Evolutionary conservation across 2,329 filamentous ascomycete genomes (phyloP).

Genomic region (Laburnicola sp.): DNA sequence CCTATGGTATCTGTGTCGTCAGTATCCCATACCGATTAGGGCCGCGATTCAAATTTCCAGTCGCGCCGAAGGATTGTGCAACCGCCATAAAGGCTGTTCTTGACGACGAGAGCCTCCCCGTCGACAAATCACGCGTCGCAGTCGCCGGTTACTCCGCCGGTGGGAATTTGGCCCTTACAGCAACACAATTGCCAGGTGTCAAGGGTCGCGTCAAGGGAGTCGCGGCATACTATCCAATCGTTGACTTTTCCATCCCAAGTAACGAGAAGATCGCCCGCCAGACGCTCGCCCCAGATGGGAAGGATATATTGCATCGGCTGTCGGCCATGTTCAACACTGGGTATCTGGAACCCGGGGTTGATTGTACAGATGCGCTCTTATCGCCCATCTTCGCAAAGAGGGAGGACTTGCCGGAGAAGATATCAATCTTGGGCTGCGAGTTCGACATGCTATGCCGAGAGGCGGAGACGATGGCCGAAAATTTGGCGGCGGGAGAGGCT

Average conservation of each 20-base stretch:
- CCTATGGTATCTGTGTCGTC: slow-evolving; percentile 50
- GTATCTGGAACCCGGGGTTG: slow-evolving; percentile 26
- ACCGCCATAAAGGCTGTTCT: slow-evolving; percentile 50
- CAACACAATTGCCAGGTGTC: slow-evolving; percentile 47
- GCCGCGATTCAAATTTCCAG: slow-evolving; percentile 52
- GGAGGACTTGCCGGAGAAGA: slow-evolving; percentile 45
- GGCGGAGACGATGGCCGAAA: slow-evolving; percentile 37
- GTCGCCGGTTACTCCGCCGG: slow-evolving; percentile 58
- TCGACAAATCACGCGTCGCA: slow-evolving; percentile 49
- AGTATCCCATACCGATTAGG: slow-evolving; percentile 56
- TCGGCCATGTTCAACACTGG: slow-evolving; percentile 3
- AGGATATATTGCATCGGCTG: slow-evolving; percentile 9
- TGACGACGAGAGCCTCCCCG: slow-evolving; percentile 50
- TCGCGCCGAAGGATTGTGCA: slow-evolving; percentile 51
- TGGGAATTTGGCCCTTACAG: slow-evolving; percentile 53
- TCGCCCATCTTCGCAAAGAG: slow-evolving; percentile 46
- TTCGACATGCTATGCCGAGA: slow-evolving; percentile 54
- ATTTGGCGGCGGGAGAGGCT: slow-evolving; percentile 24
- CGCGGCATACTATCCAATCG: slow-evolving; percentile 51
- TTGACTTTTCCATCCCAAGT: slow-evolving; percentile 6
- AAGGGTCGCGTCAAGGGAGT: slow-evolving; percentile 42
- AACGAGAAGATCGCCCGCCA: slow-evolving; percentile 12
- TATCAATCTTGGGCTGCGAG: slow-evolving; percentile 52
- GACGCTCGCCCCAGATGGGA: slow-evolving; percentile 4
- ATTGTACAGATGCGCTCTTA: slow-evolving; percentile 50